Evolutionary conservation across 164 flowering plant genomes (phyloP).

Genomic region (Litsea cubeba): DNA sequence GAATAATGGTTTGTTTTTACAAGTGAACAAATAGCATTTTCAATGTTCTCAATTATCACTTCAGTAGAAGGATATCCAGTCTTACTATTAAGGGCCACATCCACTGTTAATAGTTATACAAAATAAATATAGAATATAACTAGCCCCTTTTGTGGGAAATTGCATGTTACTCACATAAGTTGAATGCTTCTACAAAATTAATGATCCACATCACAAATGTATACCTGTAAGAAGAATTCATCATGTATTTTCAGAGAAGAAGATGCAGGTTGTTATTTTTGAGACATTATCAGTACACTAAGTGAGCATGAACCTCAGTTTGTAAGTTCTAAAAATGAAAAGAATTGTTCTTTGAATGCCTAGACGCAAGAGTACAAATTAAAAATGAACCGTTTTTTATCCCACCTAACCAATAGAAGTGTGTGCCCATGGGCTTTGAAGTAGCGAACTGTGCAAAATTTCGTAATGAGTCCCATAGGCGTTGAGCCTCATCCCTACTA

Average conservation of each 20-base stretch:
- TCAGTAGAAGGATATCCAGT: not conserved
- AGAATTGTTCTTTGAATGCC: not conserved
- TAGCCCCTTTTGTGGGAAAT: too few species aligned
- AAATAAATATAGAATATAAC: too few species aligned
- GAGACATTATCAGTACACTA: not conserved
- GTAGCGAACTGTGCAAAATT: slow-evolving; percentile 58
- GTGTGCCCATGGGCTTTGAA: slow-evolving; percentile 74
- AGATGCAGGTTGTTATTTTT: not conserved
- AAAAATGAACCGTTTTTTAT: not conserved
- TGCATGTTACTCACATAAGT: too few species aligned
- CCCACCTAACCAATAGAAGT: slow-evolving; percentile 4
- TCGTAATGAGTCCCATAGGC: slow-evolving; percentile 39
- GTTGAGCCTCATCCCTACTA: slow-evolving; percentile 62
- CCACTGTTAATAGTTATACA: too few species aligned
- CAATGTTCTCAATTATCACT: not conserved
- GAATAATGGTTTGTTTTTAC: too few species aligned
- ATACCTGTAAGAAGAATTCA: not conserved
- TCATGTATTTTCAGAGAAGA: too few species aligned
- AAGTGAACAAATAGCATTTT: too few species aligned
- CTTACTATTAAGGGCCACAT: too few species aligned
- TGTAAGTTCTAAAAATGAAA: not conserved
- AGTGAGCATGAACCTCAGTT: not conserved
- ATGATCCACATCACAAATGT: too few species aligned
- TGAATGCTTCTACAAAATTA: too few species aligned
- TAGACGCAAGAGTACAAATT: not conserved